Percentiles rank a stretch among this genome's conserved stretches.
Evolutionary conservation across 176 grass and related monocot genomes (phyloP).

Genomic region (Leersia perrieri): DNA sequence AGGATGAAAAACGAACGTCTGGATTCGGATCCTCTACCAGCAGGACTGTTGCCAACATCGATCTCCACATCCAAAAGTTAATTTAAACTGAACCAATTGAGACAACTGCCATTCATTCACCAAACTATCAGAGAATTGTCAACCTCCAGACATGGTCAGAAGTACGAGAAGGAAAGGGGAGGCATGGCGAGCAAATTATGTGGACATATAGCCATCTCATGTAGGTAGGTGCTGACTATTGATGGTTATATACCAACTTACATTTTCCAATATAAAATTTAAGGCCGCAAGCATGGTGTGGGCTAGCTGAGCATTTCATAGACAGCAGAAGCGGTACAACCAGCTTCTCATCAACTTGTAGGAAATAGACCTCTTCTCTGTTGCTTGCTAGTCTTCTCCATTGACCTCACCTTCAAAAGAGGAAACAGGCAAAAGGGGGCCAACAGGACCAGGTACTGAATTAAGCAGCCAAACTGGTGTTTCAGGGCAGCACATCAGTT

Average conservation of each 20-base stretch:
- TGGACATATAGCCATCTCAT: not conserved
- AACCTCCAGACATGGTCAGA: not conserved
- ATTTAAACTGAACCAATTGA: not conserved
- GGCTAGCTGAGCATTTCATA: not conserved
- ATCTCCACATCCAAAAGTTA: not conserved
- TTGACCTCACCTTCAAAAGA: not conserved
- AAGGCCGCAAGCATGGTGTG: not conserved
- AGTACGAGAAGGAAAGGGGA: not conserved
- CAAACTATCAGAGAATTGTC: not conserved
- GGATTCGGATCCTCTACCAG: too few species aligned
- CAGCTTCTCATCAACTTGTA: not conserved
- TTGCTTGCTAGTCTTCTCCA: not conserved
- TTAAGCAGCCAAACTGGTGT: not conserved
- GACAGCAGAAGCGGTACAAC: not conserved
- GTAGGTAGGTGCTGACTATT: not conserved
- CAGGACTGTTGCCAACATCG: too few species aligned
- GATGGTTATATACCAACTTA: constrained; percentile 6
- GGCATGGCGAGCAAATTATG: not conserved
- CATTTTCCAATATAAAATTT: not conserved
- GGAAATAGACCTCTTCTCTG: not conserved
- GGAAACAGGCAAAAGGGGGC: not conserved
- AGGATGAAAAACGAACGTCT: too few species aligned
- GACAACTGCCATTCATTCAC: not conserved
- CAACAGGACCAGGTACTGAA: not conserved
- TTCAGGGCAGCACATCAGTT: not conserved